Evolutionary conservation across 1,284 basidiomycete species (phyloP).

Genomic region (Meripilus lineatus): DNA sequence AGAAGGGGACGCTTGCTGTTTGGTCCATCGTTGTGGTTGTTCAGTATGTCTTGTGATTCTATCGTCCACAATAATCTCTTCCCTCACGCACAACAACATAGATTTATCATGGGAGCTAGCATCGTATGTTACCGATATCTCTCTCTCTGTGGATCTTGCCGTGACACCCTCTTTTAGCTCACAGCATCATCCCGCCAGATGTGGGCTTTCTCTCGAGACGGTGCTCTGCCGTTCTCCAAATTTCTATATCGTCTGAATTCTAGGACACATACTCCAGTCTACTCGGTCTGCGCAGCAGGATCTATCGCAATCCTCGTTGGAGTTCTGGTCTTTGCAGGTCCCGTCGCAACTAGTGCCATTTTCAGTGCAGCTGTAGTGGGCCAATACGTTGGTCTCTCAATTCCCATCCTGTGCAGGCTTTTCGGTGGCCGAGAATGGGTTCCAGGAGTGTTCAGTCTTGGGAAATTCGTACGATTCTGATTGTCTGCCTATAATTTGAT

Average conservation of each 20-base stretch:
- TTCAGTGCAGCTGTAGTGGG: slow-evolving; percentile 58
- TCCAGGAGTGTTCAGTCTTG: slow-evolving; percentile 64
- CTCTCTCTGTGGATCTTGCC: not conserved
- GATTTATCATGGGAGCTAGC: slow-evolving; percentile 58
- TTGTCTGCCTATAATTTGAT: not conserved
- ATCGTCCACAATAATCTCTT: slow-evolving; percentile 23
- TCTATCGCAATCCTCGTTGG: slow-evolving; percentile 44
- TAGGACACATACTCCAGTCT: slow-evolving; percentile 60
- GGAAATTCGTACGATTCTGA: slow-evolving; percentile 43
- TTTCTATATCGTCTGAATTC: slow-evolving; percentile 65
- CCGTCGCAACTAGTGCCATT: slow-evolving; percentile 59
- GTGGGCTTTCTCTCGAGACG: slow-evolving; percentile 61
- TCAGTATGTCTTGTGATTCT: slow-evolving; percentile 60
- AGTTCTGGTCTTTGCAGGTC: slow-evolving; percentile 60
- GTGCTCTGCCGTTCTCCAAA: slow-evolving; percentile 68
- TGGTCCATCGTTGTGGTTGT: slow-evolving; percentile 65
- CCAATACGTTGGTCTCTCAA: slow-evolving; percentile 47
- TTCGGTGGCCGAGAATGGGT: slow-evolving; percentile 39
- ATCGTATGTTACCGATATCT: slow-evolving; percentile 40
- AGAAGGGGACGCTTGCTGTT: slow-evolving; percentile 52
- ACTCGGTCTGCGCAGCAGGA: slow-evolving; percentile 60
- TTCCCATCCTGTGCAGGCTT: slow-evolving; percentile 37
- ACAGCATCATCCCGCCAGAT: slow-evolving; percentile 42
- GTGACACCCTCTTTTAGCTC: not conserved
- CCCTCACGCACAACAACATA: slow-evolving; percentile 18